Evolutionary conservation across 2,329 filamentous ascomycete species (phyloP), one percentile per base, ranked within the genome.

Genomic region (Neofusicoccum kwambonambiense): DNA sequence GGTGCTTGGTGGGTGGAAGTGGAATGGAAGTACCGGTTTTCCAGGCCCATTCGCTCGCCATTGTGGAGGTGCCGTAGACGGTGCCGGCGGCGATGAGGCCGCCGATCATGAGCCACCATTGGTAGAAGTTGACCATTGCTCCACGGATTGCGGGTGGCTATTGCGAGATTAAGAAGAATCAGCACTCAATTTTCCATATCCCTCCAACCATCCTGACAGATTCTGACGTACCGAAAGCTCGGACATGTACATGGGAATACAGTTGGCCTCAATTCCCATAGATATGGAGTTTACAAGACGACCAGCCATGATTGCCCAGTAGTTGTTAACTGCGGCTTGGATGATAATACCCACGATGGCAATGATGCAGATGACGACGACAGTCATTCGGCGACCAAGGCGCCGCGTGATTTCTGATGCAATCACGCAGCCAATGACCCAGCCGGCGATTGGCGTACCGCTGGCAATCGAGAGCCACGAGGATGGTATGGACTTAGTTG

Each of bases 61-160:
- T 31, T 35, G 54, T 42, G 11, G 54, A 58, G 11, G 54, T 42
- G 12, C 39, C 54, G 34, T 58, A 58, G 54, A 58, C 54, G 27
- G 54, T 58, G 12, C 54, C 22, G 13, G 54, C 54, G 12, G 57
- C 57, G 13, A 62, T 39, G 13, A 47, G 50, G 17, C 54, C 56
- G 9, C 56, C 56, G 13, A 45, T 17, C 31, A 60, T 47, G 27
- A 60, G 42, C 56, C 56, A 60, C 41, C 56, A 60, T 15, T 60
- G 56, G 42, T 60, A 60, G 15, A 47, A 47, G 56, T 60, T 60
- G 9, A 60, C 56, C 42, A 60, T 47, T n/a, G 56, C 56, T 3
- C 56, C 56, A 7, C 56, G 56, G 4, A 60, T 60, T 2, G 56
- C 56, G 0, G 56, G 41, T 0, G 56, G 56, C 44, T 56, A 13